Conservation (phyloP, 2,329 filamentous ascomycete species). For the Fusarium multiceps region DNA sequence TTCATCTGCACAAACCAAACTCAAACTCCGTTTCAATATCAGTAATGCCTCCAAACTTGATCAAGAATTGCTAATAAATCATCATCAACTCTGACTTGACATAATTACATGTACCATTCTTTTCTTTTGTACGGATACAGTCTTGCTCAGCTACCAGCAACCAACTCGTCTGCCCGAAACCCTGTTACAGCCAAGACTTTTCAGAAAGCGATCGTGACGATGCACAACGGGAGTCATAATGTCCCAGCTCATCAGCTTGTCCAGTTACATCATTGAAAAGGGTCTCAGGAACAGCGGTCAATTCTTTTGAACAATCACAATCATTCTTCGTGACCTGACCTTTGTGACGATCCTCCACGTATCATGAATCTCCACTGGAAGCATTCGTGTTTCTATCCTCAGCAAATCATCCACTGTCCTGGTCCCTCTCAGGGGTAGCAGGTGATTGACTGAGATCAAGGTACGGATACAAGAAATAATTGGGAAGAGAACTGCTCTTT, state of each 20-base stretch:
- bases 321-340: constrained; percentile 24
- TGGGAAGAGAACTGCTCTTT: not conserved
- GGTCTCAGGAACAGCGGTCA: constrained; percentile 28
- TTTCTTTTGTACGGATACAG: not conserved
- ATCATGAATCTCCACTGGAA: constrained; percentile 33
- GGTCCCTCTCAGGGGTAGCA: not conserved
- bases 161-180: constrained; percentile 36
- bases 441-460: not conserved
- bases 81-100: constrained; percentile 29
- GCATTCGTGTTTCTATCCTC: constrained; percentile 23
- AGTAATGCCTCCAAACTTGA: constrained; percentile 28
- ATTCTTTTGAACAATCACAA: constrained; percentile 13
- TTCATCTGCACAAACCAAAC: constrained; percentile 7
- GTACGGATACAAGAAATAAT: not conserved
- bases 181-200: constrained; percentile 41
- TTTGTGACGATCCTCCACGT: constrained; percentile 31
- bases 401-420: constrained; percentile 21
- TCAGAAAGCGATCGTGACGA: constrained; percentile 37
- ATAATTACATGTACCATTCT: not conserved
- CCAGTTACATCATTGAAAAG: constrained; percentile 27
- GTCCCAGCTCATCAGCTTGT: constrained; percentile 22
- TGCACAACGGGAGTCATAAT: constrained; percentile 24
- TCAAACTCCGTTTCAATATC: constrained; percentile 30
- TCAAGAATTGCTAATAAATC: constrained; percentile 15
- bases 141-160: constrained; percentile 5